These are phyloP conservation scores for Microsporum canis DNA, from an alignment of 2,329 filamentous ascomycete genomes.

Conservation along the genomic window DNA sequence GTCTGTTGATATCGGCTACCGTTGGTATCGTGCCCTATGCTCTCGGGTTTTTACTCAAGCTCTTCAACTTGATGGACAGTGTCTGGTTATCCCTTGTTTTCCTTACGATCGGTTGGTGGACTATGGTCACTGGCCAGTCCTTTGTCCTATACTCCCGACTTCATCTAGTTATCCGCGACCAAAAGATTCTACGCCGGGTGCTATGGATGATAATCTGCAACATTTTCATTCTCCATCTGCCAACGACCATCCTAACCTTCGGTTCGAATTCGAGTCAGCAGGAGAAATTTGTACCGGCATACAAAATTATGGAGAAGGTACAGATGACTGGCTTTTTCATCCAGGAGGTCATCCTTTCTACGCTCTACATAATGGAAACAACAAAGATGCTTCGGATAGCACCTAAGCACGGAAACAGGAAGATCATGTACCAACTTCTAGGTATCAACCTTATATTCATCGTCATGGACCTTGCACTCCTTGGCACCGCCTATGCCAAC, in stretches of 20 bases:
- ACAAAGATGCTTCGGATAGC: constrained; percentile 40
- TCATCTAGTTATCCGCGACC: constrained; percentile 27
- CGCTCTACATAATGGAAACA: constrained; percentile 43
- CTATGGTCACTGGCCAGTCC: constrained; percentile 30
- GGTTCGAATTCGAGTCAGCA: constrained; percentile 19
- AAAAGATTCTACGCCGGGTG: constrained; percentile 22
- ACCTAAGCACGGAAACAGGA: constrained; percentile 31
- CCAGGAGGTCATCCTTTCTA: constrained; percentile 39
- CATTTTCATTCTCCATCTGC: constrained; percentile 26
- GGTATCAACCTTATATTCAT: constrained; percentile 41
- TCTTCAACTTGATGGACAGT: constrained; percentile 28
- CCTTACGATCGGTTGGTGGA: constrained; percentile 27
- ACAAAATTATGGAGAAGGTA: constrained; percentile 35
- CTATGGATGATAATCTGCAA: constrained; percentile 30
- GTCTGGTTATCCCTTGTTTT: constrained; percentile 31
- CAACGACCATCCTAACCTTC: constrained; percentile 27
- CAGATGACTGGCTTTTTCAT: constrained; percentile 41
- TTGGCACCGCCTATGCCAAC: constrained; percentile 35
- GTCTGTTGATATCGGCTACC: constrained; percentile 34
- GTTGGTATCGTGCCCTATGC: constrained; percentile 31
- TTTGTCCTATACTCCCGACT: constrained; percentile 33
- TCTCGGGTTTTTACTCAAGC: constrained; percentile 39
- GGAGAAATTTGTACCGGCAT: constrained; percentile 21
- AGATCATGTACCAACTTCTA: constrained; percentile 40
- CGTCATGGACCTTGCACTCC: constrained; percentile 34